Conservation (phyloP, 1,139 yeast species). For the Protomyces arabidopsidicola region DNA sequence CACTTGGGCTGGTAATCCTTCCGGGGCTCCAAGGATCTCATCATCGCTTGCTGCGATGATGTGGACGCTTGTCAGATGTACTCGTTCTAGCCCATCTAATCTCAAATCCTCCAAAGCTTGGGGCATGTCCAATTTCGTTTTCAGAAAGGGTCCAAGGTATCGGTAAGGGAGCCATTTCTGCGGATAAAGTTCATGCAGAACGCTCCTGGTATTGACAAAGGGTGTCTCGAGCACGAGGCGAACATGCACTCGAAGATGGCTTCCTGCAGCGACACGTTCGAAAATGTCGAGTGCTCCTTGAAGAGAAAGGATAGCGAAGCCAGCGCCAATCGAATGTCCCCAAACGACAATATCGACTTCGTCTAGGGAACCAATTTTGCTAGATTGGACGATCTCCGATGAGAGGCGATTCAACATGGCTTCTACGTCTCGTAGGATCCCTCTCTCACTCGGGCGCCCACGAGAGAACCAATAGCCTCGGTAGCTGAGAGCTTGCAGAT, state of each 20-base stretch:
- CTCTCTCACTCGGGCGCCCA: conserved; percentile 15
- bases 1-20: neutral
- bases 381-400: too few species aligned
- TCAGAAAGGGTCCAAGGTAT: conserved; percentile 19
- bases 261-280: neutral
- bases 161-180: conserved; percentile 25
- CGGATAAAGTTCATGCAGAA: conserved; percentile 16
- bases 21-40: neutral
- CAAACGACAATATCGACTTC: conserved; percentile 3
- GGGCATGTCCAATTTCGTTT: conserved; percentile 2
- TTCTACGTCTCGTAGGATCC: conserved; percentile 10
- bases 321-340: conserved; percentile 27
- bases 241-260: neutral
- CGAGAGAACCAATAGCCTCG: conserved; percentile 24
- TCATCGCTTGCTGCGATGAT: neutral
- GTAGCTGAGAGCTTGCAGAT: conserved; percentile 4
- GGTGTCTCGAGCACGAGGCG: conserved; percentile 22
- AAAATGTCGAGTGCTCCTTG: neutral
- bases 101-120: neutral
- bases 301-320: conserved; percentile 1
- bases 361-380: too few species aligned
- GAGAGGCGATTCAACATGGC: neutral
- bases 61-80: neutral
- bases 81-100: neutral
- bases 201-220: neutral